Conservation (phyloP, 805 yeast genomes). For the Lachancea kluyveri region DNA sequence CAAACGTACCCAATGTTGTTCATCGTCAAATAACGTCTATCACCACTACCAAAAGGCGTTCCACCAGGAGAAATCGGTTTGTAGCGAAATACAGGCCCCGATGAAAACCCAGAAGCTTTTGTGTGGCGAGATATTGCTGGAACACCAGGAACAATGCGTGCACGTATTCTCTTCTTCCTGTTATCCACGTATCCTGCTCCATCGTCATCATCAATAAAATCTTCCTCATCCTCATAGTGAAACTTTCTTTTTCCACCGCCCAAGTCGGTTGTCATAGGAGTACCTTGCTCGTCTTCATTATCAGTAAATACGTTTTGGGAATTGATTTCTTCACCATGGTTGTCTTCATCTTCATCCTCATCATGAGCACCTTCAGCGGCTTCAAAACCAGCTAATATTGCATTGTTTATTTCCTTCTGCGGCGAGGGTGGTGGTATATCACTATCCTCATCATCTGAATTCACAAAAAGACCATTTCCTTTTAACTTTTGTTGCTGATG, state of each 20-base stretch:
- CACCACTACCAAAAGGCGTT: constrained; percentile 67
- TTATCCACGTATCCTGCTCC: constrained; percentile 43
- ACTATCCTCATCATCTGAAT: constrained; percentile 29
- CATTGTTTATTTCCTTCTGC: neutral
- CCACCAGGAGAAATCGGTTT: constrained; percentile 80
- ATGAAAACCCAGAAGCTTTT: neutral
- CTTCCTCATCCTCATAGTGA: constrained; percentile 40
- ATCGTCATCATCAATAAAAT: constrained; percentile 61
- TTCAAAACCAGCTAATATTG: neutral
- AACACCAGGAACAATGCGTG: constrained; percentile 1
- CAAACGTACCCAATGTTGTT: constrained; percentile 77
- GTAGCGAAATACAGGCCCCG: constrained; percentile 28
- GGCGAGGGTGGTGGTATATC: constrained; percentile 8
- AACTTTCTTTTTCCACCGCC: constrained; percentile 18
- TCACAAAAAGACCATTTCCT: constrained; percentile 25
- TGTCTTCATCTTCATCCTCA: constrained; percentile 27
- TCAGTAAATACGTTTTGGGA: constrained; percentile 22
- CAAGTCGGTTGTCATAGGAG: too few species aligned
- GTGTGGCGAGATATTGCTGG: constrained; percentile 9
- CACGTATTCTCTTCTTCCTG: constrained; percentile 11
- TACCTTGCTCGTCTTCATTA: constrained; percentile 18
- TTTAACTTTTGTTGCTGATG: constrained; percentile 10
- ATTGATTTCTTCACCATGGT: constrained; percentile 12
- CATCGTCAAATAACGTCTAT: constrained; percentile 74
- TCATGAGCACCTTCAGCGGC: constrained; percentile 11